A percentile compares a stretch with the other conserved stretches of the same genome.
Conservation (phyloP, 1,284 basidiomycete species). For the Ceratobasidium sp. region DNA sequence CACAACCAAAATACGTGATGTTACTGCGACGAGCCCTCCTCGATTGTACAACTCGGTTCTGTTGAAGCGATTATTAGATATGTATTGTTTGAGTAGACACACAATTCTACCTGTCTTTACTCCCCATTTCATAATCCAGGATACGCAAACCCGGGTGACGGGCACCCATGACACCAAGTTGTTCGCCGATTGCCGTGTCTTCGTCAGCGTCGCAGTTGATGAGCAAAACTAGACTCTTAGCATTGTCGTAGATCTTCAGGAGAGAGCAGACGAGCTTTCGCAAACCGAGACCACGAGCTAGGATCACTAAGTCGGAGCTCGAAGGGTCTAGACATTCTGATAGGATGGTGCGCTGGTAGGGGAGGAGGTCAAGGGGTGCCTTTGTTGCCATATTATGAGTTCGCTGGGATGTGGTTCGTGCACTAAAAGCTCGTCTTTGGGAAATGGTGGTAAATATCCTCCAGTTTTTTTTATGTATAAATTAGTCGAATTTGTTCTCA, state of each 20-base stretch:
- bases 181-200: conserved; percentile 89
- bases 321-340: conserved; percentile 61
- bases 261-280: conserved; percentile 83
- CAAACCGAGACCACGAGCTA: conserved; percentile 88
- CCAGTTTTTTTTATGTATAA: too few relatives aligned
- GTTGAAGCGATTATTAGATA: conserved; percentile 20
- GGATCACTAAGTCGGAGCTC: conserved; percentile 80
- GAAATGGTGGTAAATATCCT: too few relatives aligned
- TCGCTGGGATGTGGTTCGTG: too few relatives aligned
- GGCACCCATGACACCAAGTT: conserved; percentile 91
- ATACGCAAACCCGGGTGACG: conserved; percentile 84
- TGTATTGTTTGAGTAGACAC: background rate
- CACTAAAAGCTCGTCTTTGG: too few relatives aligned
- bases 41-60: conserved; percentile 86
- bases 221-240: conserved; percentile 82
- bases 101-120: conserved; percentile 73
- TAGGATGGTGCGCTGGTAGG: conserved; percentile 54
- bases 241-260: conserved; percentile 91
- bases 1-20: conserved; percentile 91
- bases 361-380: conserved; percentile 46
- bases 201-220: conserved; percentile 89
- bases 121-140: conserved; percentile 84
- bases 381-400: conserved; percentile 3
- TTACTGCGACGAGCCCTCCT: conserved; percentile 91
- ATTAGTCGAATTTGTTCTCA: too few relatives aligned